phyloP scores from a whole-genome alignment of 768 basidiomycete species.

The Mycena alexandri region DNA sequence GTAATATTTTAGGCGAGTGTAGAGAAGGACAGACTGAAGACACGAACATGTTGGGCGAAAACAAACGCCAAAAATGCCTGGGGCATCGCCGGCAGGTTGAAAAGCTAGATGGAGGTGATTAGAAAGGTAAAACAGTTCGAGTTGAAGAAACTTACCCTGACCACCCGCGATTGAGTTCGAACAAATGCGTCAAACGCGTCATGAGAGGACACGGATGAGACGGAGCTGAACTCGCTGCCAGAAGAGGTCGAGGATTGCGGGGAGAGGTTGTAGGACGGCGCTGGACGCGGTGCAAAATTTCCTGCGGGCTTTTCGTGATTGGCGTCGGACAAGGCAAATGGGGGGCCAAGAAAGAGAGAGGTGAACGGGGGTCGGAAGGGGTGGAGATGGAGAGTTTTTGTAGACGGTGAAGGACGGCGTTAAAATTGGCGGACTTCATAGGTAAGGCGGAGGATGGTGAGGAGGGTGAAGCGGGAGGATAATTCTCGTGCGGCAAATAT shows the following conservation, averaged over 20 bases:
- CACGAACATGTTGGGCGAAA: conserved; percentile 23
- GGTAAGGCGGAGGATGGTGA: background rate
- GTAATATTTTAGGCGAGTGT: background rate
- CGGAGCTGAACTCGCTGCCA: conserved; percentile 30
- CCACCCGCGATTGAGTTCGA: conserved; percentile 31
- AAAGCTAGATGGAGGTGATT: conserved; percentile 2
- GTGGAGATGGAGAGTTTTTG: conserved; percentile 25
- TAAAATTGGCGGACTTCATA: conserved; percentile 13
- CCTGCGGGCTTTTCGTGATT: background rate
- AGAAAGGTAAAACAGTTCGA: background rate
- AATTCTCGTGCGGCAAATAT: too few species aligned
- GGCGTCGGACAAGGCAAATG: conserved; percentile 22
- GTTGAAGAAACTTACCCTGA: conserved; percentile 25
- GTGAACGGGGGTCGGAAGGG: conserved; percentile 20
- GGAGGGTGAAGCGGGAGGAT: background rate
- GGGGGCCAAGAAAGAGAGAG: conserved; percentile 27
- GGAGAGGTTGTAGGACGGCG: conserved; percentile 24
- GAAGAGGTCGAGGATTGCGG: conserved; percentile 36
- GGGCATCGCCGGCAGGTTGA: conserved; percentile 17
- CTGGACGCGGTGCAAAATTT: conserved; percentile 22
- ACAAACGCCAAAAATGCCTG: conserved; percentile 17
- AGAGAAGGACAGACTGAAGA: background rate
- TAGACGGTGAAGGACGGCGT: conserved; percentile 25
- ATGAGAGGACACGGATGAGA: conserved; percentile 5
- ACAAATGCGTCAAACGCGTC: conserved; percentile 35